Percentiles rank a stretch among this genome's conserved stretches.
phyloP scores from a whole-genome alignment of 2,329 filamentous ascomycete species.

The Camillea tinctor region DNA sequence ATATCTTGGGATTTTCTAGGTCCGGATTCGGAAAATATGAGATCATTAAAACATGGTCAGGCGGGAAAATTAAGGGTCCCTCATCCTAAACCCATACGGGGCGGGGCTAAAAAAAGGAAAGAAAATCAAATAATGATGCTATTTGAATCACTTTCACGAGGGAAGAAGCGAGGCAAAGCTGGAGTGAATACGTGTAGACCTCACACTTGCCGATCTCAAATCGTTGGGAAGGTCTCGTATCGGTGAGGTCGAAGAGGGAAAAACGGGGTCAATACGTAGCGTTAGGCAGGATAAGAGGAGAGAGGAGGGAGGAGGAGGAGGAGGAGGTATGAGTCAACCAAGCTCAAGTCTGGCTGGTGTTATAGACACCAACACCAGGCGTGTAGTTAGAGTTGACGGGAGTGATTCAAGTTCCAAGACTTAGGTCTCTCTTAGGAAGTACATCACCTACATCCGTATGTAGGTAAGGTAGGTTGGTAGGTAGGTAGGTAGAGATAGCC shows the following conservation, averaged over 20 bases:
- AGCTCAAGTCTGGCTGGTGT: not conserved
- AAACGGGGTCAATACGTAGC: not conserved
- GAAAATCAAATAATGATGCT: not conserved
- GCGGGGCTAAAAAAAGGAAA: too few species aligned
- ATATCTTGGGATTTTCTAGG: not conserved
- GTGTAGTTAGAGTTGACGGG: not conserved
- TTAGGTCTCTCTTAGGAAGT: too few species aligned
- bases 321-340: not conserved
- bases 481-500: not conserved
- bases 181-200: not conserved
- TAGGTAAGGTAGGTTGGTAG: not conserved
- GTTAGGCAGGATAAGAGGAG: not conserved
- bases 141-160: not conserved
- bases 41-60: not conserved
- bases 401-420: not conserved
- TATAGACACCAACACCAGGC: not conserved
- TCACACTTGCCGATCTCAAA: too few species aligned
- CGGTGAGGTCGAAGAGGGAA: not conserved
- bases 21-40: not conserved
- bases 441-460: too few species aligned
- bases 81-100: not conserved
- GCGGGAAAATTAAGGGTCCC: not conserved
- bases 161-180: not conserved
- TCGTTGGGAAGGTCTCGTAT: not conserved
- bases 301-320: too few species aligned